Base-by-base conservation (phyloP, 331 rosid species). In the Pyrus hybrid region DNA sequence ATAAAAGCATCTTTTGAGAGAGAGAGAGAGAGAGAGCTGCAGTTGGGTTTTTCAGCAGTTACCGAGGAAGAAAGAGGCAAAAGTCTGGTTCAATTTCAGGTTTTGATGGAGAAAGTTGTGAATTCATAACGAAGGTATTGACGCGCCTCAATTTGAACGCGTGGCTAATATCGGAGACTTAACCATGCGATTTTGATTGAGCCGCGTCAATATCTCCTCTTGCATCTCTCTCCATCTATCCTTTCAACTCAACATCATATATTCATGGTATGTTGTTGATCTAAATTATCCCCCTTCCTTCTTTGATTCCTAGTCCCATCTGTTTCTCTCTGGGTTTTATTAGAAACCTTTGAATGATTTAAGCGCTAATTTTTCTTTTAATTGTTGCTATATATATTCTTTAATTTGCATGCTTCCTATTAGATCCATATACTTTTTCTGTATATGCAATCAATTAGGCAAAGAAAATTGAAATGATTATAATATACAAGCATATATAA, bases 121-220 rank as follows among this genome's bases (percentile, higher is more conserved):
- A 29, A 68, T 70, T 69, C 74, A 63, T 21, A 61, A 80, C n/a
- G 68, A 80, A 91, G 98, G 85, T 91, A 86, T 93, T 91, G 96
- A 56, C 82, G 86, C 58, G 97, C 77, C 89, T 93, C 98, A 93
- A 93, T 89, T 86, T 86, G 84, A 93, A 85, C 80, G 76, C 80
- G 80, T 80, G 96, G 87, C 81, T 93, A 74, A 66, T 3, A 30
- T 41, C 3, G 16, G 17, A 12, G 37, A 6, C 32, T 63, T 82
- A 89, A 69, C 79, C 88, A 71, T 84, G 83, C 77, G 79, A 20
- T 91, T 81, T 8, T 87, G 79, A 91, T 89, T 91, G 96, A 91
- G 96, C 96, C 96, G 96, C 93, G 93, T 86, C 96, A 91, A 91
- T 91, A 91, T 91, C 96, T 91, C 88, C 80, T 80, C 80, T 81